These are phyloP conservation scores for Monosporascus sp. DNA, from an alignment of 2,329 filamentous ascomycete species.

Conservation along the genomic window DNA sequence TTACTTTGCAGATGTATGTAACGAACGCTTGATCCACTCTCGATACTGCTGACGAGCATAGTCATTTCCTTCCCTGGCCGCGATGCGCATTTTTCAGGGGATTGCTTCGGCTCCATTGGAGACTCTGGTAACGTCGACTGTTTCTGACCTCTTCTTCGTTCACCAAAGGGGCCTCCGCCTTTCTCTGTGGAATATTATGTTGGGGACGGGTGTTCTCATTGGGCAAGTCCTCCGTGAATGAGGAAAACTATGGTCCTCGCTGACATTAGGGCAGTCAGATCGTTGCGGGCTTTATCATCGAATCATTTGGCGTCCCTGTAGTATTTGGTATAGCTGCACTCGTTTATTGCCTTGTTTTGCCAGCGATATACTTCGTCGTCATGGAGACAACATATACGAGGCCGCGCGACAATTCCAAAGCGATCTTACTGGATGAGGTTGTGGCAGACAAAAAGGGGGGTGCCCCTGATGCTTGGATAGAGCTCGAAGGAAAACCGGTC, in stretches of 20 bases:
- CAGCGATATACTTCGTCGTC: slow-evolving; percentile 39
- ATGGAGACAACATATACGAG: slow-evolving; percentile 35
- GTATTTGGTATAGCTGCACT: slow-evolving; percentile 34
- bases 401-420: slow-evolving; percentile 1
- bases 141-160: slow-evolving; percentile 20
- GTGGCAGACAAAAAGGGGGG: slow-evolving; percentile 1
- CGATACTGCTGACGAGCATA: slow-evolving; percentile 2
- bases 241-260: neutral
- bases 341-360: slow-evolving; percentile 35
- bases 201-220: slow-evolving; percentile 15
- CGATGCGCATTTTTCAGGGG: slow-evolving; percentile 21
- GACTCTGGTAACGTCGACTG: slow-evolving; percentile 18
- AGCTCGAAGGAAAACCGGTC: slow-evolving; percentile 8
- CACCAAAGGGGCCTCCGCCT: slow-evolving; percentile 18
- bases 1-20: slow-evolving; percentile 17
- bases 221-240: slow-evolving; percentile 3
- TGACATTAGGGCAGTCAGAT: slow-evolving; percentile 29
- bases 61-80: slow-evolving; percentile 18
- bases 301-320: slow-evolving; percentile 28
- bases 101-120: slow-evolving; percentile 18
- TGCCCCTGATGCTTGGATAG: neutral
- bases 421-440: slow-evolving; percentile 5
- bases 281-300: slow-evolving; percentile 35
- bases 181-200: slow-evolving; percentile 18
- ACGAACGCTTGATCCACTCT: neutral